Evolutionary conservation across 2,329 filamentous ascomycete species (phyloP).

Genomic region (Apiospora saccharicola): DNA sequence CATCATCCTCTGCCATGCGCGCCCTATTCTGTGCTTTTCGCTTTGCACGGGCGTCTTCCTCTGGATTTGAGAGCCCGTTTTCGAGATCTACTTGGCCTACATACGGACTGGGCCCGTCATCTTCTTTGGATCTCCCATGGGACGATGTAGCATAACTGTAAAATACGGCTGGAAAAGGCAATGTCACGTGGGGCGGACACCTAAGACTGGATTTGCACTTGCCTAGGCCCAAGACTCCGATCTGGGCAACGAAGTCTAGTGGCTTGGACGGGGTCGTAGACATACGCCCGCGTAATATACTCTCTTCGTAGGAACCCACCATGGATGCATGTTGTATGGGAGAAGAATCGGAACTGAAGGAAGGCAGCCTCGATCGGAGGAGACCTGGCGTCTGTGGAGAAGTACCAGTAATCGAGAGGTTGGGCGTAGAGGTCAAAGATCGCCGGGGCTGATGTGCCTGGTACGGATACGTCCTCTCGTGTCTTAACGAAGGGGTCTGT

Average conservation of each 20-base stretch:
- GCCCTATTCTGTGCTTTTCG: constrained; percentile 57
- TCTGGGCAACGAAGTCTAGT: constrained; percentile 91
- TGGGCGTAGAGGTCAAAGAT: constrained; percentile 70
- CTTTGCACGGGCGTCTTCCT: constrained; percentile 55
- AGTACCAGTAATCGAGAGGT: constrained; percentile 48
- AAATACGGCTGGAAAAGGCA: constrained; percentile 94
- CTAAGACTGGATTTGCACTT: constrained; percentile 85
- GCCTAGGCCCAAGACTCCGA: constrained; percentile 88
- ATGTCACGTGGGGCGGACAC: constrained; percentile 88
- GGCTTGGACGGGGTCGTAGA: constrained; percentile 94
- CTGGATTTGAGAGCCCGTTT: constrained; percentile 69
- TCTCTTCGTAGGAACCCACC: constrained; percentile 98
- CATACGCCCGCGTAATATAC: constrained; percentile 93
- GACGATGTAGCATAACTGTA: constrained; percentile 85
- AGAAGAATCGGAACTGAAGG: constrained; percentile 75
- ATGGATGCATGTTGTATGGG: constrained; percentile 90
- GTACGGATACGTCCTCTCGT: constrained; percentile 70
- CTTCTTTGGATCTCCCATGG: constrained; percentile 67
- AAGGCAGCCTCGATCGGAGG: constrained; percentile 69
- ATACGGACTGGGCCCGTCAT: constrained; percentile 94
- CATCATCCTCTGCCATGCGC: constrained; percentile 41
- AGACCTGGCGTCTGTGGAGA: constrained; percentile 60
- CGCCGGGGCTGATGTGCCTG: constrained; percentile 82
- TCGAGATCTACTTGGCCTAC: constrained; percentile 93
- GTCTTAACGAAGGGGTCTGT: constrained; percentile 54